Evolutionary conservation across 2,329 filamentous ascomycete genomes (phyloP), one percentile per base, ranked within the genome.

Genomic region (Amauroascus niger): DNA sequence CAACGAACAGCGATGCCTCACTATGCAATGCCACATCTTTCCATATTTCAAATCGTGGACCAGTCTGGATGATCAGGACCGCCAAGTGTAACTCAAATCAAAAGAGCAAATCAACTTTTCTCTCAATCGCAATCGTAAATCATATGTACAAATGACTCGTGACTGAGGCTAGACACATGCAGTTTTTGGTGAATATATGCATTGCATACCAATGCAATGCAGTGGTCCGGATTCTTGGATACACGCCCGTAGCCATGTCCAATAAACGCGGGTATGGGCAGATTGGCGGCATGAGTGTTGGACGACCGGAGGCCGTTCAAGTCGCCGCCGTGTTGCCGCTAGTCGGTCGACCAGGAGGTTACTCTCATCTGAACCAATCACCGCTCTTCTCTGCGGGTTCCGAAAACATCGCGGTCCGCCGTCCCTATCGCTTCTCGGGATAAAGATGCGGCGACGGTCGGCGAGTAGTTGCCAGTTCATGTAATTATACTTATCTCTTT

Each of bases 401-500:
- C 24, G 35, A 40, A 28, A 52, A 20, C 22, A 24, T 28, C 13
- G 13, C 5, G 20, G 20, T 13, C 33, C 20, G 22, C 32, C 30
- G 11, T 35, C 16, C 11, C 16, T 8, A 16, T 5, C 18, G n/a
- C 37, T 33, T 14, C 24, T 43, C 6, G 37, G 26, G 22, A 33
- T 6, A 41, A 20, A 22, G 13, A 28, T 40, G n/a, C 35, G 33
- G 14, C 11, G 47, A 41, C 24, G 37, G 14, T 33, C 26, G 37
- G 37, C 37, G 26, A 35, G 20, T 46, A n/a, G 11, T 6, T 6
- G 9, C 24, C 16, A 20, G 30, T 46, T n/a, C 11, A 22, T 28
- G 20, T 7, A 14, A 26, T 5, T 1, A 22, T 20, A 30, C 14
- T 64, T 63, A 69, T 58, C 64, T 63, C 57, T 69, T 69, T 55